A percentile compares a stretch with the other conserved stretches of the same genome.
Conservation (phyloP, 805 yeast genomes). For the Barnettozyma botsteinii region DNA sequence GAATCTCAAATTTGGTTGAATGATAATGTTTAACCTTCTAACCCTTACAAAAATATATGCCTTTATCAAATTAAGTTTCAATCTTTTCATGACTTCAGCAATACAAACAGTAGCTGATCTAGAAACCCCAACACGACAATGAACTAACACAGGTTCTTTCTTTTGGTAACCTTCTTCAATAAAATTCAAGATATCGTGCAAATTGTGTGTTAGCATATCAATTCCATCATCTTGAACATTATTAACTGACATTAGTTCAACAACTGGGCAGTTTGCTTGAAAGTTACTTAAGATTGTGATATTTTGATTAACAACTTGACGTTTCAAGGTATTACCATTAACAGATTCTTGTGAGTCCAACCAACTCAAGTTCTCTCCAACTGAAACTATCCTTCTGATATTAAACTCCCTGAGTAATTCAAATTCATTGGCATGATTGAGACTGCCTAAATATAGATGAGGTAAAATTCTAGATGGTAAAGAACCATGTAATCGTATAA, state of each 20-base stretch:
- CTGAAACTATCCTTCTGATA: constrained; percentile 71
- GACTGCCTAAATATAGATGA: constrained; percentile 79
- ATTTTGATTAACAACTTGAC: constrained; percentile 16
- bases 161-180: constrained; percentile 47
- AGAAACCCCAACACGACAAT: constrained; percentile 94
- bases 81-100: constrained; percentile 85
- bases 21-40: constrained; percentile 81
- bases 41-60: constrained; percentile 90
- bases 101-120: constrained; percentile 93
- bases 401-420: constrained; percentile 58
- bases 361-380: constrained; percentile 80
- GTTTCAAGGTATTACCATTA: constrained; percentile 3
- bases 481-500: constrained; percentile 45
- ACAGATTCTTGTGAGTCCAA: constrained; percentile 23
- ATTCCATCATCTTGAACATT: constrained; percentile 89
- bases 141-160: constrained; percentile 62
- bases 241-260: constrained; percentile 47
- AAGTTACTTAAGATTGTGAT: constrained; percentile 17
- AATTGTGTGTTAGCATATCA: constrained; percentile 59
- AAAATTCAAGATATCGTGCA: constrained; percentile 60
- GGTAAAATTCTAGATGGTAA: constrained; percentile 81
- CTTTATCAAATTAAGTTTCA: constrained; percentile 58
- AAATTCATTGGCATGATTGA: constrained; percentile 72
- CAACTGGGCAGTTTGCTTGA: constrained; percentile 17
- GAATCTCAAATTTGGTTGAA: constrained; percentile 88